A percentile compares a stretch with the other conserved stretches of the same genome.
Evolutionary conservation across 2,329 filamentous ascomycete genomes (phyloP).

Genomic region (Botrytis pseudocinerea): DNA sequence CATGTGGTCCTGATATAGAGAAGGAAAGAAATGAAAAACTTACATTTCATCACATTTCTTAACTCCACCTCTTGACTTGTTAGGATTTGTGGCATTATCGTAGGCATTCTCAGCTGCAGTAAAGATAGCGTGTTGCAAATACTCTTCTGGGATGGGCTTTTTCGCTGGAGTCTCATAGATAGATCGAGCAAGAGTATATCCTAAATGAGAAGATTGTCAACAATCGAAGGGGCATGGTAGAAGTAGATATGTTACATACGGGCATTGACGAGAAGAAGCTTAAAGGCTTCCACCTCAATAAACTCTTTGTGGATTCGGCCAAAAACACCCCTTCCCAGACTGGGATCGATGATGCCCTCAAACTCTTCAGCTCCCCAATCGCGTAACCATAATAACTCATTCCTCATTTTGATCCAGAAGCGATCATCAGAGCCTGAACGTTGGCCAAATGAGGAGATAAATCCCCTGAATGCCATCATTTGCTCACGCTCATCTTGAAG

Average conservation of each 20-base stretch:
- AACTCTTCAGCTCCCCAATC: constrained; percentile 63
- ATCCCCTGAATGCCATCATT: constrained; percentile 54
- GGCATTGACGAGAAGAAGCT: constrained; percentile 61
- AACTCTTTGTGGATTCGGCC: constrained; percentile 60
- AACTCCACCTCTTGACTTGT: constrained; percentile 71
- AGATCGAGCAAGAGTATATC: constrained; percentile 61
- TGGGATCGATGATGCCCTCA: constrained; percentile 39
- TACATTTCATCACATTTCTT: constrained; percentile 77
- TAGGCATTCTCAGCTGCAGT: constrained; percentile 68
- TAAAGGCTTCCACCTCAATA: constrained; percentile 71
- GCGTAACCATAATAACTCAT: constrained; percentile 71
- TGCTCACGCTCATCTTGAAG: constrained; percentile 66
- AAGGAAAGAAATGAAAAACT: constrained; percentile 36
- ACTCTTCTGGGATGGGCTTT: constrained; percentile 49
- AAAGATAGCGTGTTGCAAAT: constrained; percentile 62
- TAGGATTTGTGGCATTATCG: constrained; percentile 80
- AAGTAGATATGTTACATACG: constrained; percentile 48
- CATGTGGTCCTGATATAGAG: not conserved
- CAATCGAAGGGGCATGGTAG: not conserved
- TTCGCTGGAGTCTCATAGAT: constrained; percentile 58
- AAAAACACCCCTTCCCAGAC: constrained; percentile 51
- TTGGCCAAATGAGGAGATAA: constrained; percentile 45
- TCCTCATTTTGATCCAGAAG: constrained; percentile 62
- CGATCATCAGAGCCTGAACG: constrained; percentile 59
- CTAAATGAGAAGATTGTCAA: constrained; percentile 42